Evolutionary conservation across 495 filamentous ascomycete species (phyloP).

Genomic region (Baudoinia panamericana): DNA sequence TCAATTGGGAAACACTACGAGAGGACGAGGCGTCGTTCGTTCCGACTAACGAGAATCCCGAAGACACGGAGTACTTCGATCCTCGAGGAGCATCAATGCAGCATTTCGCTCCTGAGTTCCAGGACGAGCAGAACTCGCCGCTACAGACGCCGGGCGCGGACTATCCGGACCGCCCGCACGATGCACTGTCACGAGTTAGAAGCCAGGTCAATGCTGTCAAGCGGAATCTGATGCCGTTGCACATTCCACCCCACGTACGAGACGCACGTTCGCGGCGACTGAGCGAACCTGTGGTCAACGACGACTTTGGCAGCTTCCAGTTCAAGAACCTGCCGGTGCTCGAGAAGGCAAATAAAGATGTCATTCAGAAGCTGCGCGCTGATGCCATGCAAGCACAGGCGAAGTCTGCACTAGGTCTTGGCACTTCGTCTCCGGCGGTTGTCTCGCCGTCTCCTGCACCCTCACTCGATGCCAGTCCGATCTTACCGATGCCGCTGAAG

Average conservation of each 20-base stretch:
- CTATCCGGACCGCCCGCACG: constrained; percentile 77
- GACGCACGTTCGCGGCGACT: constrained; percentile 74
- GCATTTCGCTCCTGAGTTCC: constrained; percentile 80
- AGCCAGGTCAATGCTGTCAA: constrained; percentile 74
- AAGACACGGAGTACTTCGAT: constrained; percentile 98
- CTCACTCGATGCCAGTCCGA: constrained; percentile 71
- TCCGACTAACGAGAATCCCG: constrained; percentile 82
- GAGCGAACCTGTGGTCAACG: constrained; percentile 74
- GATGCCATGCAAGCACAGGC: constrained; percentile 46
- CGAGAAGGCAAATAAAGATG: constrained; percentile 96
- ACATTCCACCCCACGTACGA: constrained; percentile 91
- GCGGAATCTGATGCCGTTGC: constrained; percentile 81
- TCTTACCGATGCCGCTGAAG: constrained; percentile 67
- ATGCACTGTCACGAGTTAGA: constrained; percentile 81
- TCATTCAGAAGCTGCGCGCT: constrained; percentile 85
- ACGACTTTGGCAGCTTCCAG: constrained; percentile 92
- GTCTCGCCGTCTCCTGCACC: constrained; percentile 41
- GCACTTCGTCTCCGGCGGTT: constrained; percentile 16
- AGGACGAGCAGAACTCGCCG: constrained; percentile 71
- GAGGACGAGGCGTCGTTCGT: constrained; percentile 92
- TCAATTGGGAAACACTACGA: constrained; percentile 80
- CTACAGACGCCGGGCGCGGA: constrained; percentile 48
- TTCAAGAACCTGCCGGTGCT: constrained; percentile 96
- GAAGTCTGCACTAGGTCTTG: constrained; percentile 17
- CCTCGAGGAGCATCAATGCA: constrained; percentile 78